Evolutionary conservation across 139 green algal species (phyloP), one percentile per base, ranked within the genome.

Genomic region (Tetraselmis striata): DNA sequence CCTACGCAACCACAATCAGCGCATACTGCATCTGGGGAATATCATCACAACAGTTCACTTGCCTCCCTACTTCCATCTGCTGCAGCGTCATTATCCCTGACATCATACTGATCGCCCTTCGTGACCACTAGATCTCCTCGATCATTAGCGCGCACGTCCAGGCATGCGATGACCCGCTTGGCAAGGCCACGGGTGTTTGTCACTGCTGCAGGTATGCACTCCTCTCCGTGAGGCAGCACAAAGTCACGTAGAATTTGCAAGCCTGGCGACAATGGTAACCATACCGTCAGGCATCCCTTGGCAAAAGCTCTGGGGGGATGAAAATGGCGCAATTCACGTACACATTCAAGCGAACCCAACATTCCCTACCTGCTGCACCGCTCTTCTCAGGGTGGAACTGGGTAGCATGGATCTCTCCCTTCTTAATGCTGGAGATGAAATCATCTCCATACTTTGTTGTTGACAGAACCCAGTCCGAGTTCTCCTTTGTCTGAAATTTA

Each of bases 331-430:
- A n/a, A n/a, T n/a, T n/a, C n/a, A n/a, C n/a, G n/a, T n/a, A n/a
- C n/a, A n/a, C 45, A 67, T 18, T 67, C 45, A 67, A 67, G 5
- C 11, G 5, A 5, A 67, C 45, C 5, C 45, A 67, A 67, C 18
- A 67, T 67, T 67, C 45, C 45, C 18, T 18, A 18, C 95, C 94
- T 0, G 85, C 88, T 24, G 81, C 75, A 28, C 97, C 97, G 85
- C 88, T 95, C 92, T 99, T 99, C 89, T 99, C 97, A 0, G 97
- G 97, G 89, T 99, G 97, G 86, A 99, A 99, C 84, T 99, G 97
- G 0, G 90, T 93, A 1, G 95, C 95, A 76, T 86, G 29, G 25
- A 59, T 77, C n/a, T 95, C 83, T 28, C 95, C 96, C 59, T 94
- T 93, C 59, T 94, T 87, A 31, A 99, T 84, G 1, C 91, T 90